A percentile compares a stretch with the other conserved stretches of the same genome.
Conservation (phyloP, 73 alveolate genomes). For the Symbiodinium natans region DNA sequence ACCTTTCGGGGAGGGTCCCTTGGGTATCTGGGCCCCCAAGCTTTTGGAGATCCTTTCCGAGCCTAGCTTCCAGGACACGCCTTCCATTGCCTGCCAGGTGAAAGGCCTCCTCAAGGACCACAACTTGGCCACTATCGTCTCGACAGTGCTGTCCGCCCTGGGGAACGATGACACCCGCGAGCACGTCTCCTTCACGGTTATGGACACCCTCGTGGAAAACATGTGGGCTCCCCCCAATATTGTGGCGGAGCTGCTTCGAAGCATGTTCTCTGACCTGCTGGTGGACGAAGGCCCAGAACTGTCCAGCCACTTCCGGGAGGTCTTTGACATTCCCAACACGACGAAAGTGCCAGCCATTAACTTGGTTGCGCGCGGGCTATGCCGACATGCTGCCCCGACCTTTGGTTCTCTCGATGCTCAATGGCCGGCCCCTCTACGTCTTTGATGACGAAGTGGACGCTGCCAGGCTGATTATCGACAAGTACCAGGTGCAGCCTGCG, state of each 20-base stretch:
- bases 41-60: neutral
- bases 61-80: neutral
- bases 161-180: neutral
- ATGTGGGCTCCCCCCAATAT: neutral
- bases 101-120: too few species aligned
- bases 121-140: too few species aligned
- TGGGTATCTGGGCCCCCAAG: neutral
- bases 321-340: neutral
- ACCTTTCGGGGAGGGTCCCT: neutral
- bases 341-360: neutral
- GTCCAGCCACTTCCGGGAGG: neutral
- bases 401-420: neutral
- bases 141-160: too few species aligned
- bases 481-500: neutral
- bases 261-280: neutral
- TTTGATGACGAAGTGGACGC: too few species aligned
- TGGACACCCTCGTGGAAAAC: neutral
- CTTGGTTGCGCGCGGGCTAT: neutral
- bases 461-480: neutral
- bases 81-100: too few species aligned
- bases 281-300: neutral
- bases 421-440: conserved; percentile 15
- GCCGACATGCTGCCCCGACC: neutral
- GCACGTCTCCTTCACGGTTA: neutral
- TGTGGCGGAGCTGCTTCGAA: neutral